phyloP scores from a whole-genome alignment of 495 filamentous ascomycete genomes.

The Apiosordaria backusii region DNA sequence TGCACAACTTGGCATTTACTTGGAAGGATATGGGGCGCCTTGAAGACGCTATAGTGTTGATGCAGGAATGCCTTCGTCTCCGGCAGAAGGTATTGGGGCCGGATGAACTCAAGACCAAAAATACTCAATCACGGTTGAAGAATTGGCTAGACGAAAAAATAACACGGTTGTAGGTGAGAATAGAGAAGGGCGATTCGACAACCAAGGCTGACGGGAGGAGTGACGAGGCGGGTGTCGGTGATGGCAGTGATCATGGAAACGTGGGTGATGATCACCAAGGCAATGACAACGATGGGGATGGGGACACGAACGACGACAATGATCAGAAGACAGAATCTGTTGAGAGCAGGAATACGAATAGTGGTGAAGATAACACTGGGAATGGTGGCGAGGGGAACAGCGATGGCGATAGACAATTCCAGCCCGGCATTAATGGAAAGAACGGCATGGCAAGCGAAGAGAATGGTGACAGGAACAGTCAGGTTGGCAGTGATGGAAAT shows the following conservation, averaged over 20 bases:
- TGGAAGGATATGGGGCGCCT: not conserved
- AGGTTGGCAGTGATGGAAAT: no score
- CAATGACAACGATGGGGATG: not conserved
- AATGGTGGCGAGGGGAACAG: not conserved
- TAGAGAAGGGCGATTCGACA: no score
- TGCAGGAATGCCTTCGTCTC: not conserved
- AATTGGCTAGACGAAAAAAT: no score
- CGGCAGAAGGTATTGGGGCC: not conserved
- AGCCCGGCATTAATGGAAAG: no score
- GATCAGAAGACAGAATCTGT: not conserved
- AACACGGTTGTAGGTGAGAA: no score
- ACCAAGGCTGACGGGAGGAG: no score
- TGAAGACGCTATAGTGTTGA: not conserved
- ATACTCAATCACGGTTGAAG: no score
- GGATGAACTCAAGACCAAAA: no score
- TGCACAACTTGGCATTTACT: not conserved
- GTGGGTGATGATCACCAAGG: no score
- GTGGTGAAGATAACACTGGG: not conserved
- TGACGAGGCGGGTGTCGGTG: not conserved
- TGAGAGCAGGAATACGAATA: not conserved
- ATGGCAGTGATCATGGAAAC: not conserved
- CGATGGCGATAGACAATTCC: not conserved
- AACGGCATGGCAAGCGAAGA: no score
- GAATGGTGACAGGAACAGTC: no score
- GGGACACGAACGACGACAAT: not conserved